Conservation (phyloP, 257 asterid genomes). For the Linaria vulgaris region DNA sequence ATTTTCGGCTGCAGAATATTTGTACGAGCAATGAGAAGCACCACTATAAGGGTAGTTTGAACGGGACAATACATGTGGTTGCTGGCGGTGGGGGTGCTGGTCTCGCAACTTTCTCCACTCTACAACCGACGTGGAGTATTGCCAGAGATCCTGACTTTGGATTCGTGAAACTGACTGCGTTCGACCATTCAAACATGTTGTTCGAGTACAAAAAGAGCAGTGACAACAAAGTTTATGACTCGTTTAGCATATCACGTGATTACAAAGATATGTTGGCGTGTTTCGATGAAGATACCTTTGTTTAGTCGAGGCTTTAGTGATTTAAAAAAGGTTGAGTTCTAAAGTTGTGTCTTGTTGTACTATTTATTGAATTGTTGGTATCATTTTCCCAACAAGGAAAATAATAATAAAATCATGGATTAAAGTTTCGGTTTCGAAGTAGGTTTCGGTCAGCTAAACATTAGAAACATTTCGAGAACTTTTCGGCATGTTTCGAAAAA, state of each 20-base stretch:
- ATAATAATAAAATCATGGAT: too few species aligned
- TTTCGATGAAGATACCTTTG: not conserved
- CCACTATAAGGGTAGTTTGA: constrained; percentile 65
- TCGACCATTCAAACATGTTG: constrained; percentile 73
- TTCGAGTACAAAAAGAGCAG: constrained; percentile 90
- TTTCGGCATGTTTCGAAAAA: too few species aligned
- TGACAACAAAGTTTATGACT: constrained; percentile 75
- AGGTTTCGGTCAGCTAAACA: too few species aligned
- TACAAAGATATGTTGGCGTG: constrained; percentile 89
- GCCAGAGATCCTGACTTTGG: constrained; percentile 75
- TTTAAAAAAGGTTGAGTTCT: too few species aligned
- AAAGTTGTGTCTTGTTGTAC: too few species aligned
- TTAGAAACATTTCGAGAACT: too few species aligned
- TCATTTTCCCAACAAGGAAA: too few species aligned
- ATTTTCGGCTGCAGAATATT: constrained; percentile 58
- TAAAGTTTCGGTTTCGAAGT: too few species aligned
- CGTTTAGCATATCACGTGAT: constrained; percentile 76
- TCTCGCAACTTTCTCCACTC: constrained; percentile 56
- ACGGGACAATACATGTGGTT: constrained; percentile 82
- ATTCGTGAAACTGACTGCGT: constrained; percentile 78
- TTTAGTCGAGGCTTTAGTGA: too few species aligned
- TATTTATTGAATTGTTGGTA: too few species aligned
- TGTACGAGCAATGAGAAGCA: constrained; percentile 64
- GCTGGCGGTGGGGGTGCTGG: constrained; percentile 98
- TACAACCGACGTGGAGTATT: constrained; percentile 75